Evolutionary conservation across 306 rosid genomes (phyloP), one percentile per base, ranked within the genome.

Genomic region (Cucurbita argyrosperma): DNA sequence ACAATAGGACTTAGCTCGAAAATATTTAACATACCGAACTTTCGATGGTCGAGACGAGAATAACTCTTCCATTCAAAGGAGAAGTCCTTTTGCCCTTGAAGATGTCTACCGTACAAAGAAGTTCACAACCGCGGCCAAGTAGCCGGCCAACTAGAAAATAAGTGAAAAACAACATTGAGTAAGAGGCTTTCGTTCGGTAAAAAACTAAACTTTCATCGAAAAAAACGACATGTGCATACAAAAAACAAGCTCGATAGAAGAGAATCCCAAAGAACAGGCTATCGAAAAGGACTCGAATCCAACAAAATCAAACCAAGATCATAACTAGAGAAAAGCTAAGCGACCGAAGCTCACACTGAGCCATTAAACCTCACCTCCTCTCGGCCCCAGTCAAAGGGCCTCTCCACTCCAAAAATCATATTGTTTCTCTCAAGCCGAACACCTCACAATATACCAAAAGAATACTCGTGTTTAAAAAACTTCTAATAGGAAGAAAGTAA

Each of bases 111-210:
- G 78, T 82, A 87, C 56, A 73, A 93, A 89, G 71, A 93, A 5
- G 77, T 83, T 51, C 77, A 89, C 50, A 38, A 90, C 55, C 18
- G 90, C 80, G 45, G 59, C 76, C 66, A 84, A 82, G 84, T 93
- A 90, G 80, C 71, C 87, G 15, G 82, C 83, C 80, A 93, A 78
- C 97, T 93, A 94, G 81, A 86, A 85, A 74, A 30, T 64, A 60
- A 73, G 50, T 1, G n/a, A 53, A 5, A 8, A 55, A 49, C 53
- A 37, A n/a, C 54, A 35, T 51, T 14, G 19, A 1, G 65, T 52
- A 18, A 72, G 54, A 18, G 58, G 72, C 57, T 58, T 75, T 12
- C 4, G 10, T 46, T 46, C 3, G 4, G 52, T 10, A 47, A 3
- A 5, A 71, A 72, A 75, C 52, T 66, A 54, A 12, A 13, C 15